These are phyloP conservation scores for Grammothele lineata DNA, from an alignment of 768 basidiomycete species.

Conservation along the genomic window DNA sequence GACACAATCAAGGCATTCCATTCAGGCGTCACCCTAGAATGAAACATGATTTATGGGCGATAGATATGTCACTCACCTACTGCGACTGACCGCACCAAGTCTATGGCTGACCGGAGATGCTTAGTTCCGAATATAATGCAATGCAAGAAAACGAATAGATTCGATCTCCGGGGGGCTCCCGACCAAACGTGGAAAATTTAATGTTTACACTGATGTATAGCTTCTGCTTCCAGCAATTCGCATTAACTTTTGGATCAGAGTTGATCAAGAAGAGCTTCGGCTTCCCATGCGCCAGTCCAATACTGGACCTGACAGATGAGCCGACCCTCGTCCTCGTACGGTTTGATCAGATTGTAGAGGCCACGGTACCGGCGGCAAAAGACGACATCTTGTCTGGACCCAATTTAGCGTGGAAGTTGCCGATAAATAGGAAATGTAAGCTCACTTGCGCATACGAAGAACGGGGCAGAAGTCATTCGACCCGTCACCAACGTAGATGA, in stretches of 20 bases:
- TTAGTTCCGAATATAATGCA: too few relatives aligned
- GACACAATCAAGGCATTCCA: too few relatives aligned
- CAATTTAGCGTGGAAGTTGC: not conserved
- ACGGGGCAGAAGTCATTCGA: constrained; percentile 94
- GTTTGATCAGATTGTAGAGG: constrained; percentile 71
- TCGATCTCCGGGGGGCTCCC: too few relatives aligned
- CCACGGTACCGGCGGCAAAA: constrained; percentile 78
- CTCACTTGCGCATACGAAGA: constrained; percentile 69
- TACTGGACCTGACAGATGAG: constrained; percentile 71
- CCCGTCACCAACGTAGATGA: constrained; percentile 93
- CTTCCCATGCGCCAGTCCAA: constrained; percentile 96
- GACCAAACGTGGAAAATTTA: too few relatives aligned
- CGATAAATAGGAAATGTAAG: not conserved
- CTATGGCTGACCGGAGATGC: too few relatives aligned
- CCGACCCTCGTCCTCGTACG: constrained; percentile 60
- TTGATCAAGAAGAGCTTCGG: constrained; percentile 71
- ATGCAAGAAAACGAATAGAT: too few relatives aligned
- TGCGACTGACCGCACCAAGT: too few relatives aligned
- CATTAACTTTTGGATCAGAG: constrained; percentile 13
- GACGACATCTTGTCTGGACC: constrained; percentile 73
- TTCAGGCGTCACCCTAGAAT: too few relatives aligned
- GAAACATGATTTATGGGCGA: too few relatives aligned
- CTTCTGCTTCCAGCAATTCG: too few relatives aligned
- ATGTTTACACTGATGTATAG: too few relatives aligned
- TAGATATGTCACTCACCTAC: too few relatives aligned